These are phyloP conservation scores for Cryptococcus amylolentus DNA, from an alignment of 1,284 basidiomycete species.

Conservation along the genomic window DNA sequence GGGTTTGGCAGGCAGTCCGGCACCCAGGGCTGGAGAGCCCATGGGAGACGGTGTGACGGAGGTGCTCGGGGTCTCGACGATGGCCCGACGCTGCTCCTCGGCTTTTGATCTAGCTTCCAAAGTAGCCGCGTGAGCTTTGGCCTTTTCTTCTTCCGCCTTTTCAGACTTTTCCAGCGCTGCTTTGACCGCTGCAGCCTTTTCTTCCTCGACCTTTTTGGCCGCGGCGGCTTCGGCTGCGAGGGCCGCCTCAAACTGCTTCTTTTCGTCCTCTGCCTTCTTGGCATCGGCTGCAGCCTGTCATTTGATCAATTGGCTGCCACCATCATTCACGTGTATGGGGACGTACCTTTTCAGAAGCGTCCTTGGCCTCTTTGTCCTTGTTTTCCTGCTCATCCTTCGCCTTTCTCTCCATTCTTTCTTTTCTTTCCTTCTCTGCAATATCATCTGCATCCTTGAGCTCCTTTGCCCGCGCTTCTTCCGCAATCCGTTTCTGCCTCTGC, in stretches of 20 bases:
- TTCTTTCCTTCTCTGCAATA: conserved; percentile 44
- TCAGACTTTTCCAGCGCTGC: conserved; percentile 21
- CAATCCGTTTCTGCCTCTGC: conserved; percentile 47
- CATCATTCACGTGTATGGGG: neutral
- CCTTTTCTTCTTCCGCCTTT: conserved; percentile 34
- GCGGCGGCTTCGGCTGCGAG: conserved; percentile 28
- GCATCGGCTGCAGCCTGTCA: conserved; percentile 43
- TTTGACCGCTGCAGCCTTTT: conserved; percentile 51
- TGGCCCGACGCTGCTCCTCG: conserved; percentile 30
- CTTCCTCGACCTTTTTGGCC: conserved; percentile 49
- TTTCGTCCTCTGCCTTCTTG: conserved; percentile 43
- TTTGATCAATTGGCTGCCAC: conserved; percentile 4
- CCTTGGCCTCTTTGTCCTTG: conserved; percentile 50
- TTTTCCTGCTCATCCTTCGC: conserved; percentile 44
- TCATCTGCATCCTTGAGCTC: conserved; percentile 42
- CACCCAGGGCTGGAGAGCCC: conserved; percentile 42
- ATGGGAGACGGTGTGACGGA: conserved; percentile 35
- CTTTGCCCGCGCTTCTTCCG: conserved; percentile 43
- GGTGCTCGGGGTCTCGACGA: conserved; percentile 22
- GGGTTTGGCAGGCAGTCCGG: conserved; percentile 48
- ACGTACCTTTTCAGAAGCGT: conserved; percentile 52
- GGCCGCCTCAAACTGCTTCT: conserved; percentile 19
- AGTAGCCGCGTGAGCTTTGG: conserved; percentile 21
- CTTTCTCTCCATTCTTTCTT: conserved; percentile 40
- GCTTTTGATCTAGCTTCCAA: conserved; percentile 25